These are phyloP conservation scores for Lasiodiplodia sp. DNA, from an alignment of 2,329 filamentous ascomycete genomes.

Conservation along the genomic window DNA sequence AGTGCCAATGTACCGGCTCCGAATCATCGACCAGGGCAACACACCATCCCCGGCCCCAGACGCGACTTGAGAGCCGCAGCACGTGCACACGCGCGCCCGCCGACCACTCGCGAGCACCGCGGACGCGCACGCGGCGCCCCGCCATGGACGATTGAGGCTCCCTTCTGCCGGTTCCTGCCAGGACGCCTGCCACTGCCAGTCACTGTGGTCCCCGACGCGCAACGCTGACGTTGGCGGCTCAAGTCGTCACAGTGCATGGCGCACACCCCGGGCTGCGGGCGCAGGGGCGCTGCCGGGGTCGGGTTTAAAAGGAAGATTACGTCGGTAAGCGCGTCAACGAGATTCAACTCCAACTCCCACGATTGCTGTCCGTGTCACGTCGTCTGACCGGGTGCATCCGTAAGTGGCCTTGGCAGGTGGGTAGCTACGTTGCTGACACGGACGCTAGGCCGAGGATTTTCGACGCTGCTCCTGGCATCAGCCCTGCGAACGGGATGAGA, in stretches of 20 bases:
- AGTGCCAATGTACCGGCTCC: not conserved
- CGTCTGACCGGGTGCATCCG: conserved; percentile 21
- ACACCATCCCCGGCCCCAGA: not conserved
- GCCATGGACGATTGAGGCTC: not conserved
- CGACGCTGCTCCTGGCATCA: not conserved
- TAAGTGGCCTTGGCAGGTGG: conserved; percentile 5
- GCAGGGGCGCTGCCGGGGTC: conserved; percentile 17
- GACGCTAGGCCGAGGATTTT: not conserved
- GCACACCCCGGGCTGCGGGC: not conserved
- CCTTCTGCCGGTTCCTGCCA: too few species aligned
- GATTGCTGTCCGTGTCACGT: conserved; percentile 10
- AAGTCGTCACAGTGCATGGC: conserved; percentile 6
- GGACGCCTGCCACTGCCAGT: not conserved
- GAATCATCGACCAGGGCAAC: not conserved
- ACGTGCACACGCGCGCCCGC: conserved; percentile 8
- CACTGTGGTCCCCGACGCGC: not conserved
- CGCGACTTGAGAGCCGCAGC: conserved; percentile 4
- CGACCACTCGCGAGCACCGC: too few species aligned
- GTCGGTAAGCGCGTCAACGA: conserved; percentile 17
- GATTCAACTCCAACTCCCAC: not conserved
- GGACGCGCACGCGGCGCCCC: not conserved
- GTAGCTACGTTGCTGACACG: conserved; percentile 5
- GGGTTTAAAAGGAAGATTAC: not conserved
- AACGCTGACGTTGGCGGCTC: conserved; percentile 22
- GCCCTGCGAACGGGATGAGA: conserved; percentile 1